These are phyloP conservation scores for Leishmania arabica DNA, from an alignment of 208 protist species.

Conservation along the genomic window DNA sequence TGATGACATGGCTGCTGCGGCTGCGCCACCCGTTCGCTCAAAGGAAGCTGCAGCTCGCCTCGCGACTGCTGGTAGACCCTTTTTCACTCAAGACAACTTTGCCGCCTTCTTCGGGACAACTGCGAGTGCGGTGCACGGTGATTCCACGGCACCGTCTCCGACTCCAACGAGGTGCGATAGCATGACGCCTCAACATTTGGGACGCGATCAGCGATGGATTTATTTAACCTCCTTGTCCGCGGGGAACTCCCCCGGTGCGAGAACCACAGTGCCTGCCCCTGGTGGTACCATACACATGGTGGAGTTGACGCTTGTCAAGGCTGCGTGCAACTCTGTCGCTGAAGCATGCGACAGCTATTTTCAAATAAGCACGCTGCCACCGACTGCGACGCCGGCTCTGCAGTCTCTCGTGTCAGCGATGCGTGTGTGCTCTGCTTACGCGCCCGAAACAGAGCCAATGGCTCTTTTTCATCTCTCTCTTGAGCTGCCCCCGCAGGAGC, in stretches of 20 bases:
- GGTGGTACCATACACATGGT: constrained; percentile 6
- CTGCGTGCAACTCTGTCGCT: neutral
- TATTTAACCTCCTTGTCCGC: constrained; percentile 10
- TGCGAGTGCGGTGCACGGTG: neutral
- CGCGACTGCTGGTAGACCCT: neutral
- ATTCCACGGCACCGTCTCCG: neutral
- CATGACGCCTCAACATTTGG: neutral
- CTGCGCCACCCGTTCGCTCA: neutral
- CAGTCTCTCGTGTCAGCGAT: constrained; percentile 4
- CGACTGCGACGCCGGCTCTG: neutral
- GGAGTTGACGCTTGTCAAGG: constrained; percentile 7
- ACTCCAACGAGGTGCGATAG: neutral
- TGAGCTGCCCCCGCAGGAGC: neutral
- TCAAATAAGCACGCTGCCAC: neutral
- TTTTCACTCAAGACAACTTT: constrained; percentile 28
- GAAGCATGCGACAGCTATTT: neutral
- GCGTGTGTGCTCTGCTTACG: constrained; percentile 1
- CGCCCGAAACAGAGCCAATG: neutral
- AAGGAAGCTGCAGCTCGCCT: neutral
- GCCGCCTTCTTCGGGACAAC: neutral
- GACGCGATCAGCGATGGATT: constrained; percentile 19
- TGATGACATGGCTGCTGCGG: neutral
- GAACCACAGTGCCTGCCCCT: neutral
- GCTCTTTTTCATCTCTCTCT: constrained; percentile 4
- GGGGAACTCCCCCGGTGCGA: neutral